Evolutionary conservation across 2,329 filamentous ascomycete species (phyloP).

Genomic region (Exophiala xenobiotica): DNA sequence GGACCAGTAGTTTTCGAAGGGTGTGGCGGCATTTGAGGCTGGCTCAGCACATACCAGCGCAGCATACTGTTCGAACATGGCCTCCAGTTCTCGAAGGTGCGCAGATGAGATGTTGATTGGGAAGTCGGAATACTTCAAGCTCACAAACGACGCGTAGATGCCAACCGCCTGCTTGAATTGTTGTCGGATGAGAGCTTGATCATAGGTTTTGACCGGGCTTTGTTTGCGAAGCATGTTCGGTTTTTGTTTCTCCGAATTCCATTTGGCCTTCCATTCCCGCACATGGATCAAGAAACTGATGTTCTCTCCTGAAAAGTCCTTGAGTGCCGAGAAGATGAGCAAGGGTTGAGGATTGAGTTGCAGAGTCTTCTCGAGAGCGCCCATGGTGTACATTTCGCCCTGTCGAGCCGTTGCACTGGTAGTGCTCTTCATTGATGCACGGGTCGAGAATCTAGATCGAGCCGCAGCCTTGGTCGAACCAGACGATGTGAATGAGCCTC

Average conservation of each 20-base stretch:
- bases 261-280: slow-evolving; percentile 54
- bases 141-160: slow-evolving; percentile 64
- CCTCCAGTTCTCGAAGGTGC: slow-evolving; percentile 55
- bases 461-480: slow-evolving; percentile 32
- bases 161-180: slow-evolving; percentile 59
- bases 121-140: slow-evolving; percentile 61
- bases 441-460: slow-evolving; percentile 34
- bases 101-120: slow-evolving; percentile 64
- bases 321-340: slow-evolving; percentile 62
- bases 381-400: slow-evolving; percentile 57
- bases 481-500: slow-evolving; percentile 33
- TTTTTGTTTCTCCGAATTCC: slow-evolving; percentile 24
- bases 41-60: slow-evolving; percentile 42
- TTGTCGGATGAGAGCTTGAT: slow-evolving; percentile 43
- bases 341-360: slow-evolving; percentile 58
- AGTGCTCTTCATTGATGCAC: slow-evolving; percentile 39
- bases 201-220: slow-evolving; percentile 26
- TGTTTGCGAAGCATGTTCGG: slow-evolving; percentile 26
- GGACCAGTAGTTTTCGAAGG: slow-evolving; percentile 35
- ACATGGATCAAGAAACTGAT: slow-evolving; percentile 64
- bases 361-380: slow-evolving; percentile 62
- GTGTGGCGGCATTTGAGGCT: slow-evolving; percentile 42
- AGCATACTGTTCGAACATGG: slow-evolving; percentile 57
- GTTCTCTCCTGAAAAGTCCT: slow-evolving; percentile 70
- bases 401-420: slow-evolving; percentile 37